Conservation (phyloP, 768 basidiomycete species). For the Galerina marginata region DNA sequence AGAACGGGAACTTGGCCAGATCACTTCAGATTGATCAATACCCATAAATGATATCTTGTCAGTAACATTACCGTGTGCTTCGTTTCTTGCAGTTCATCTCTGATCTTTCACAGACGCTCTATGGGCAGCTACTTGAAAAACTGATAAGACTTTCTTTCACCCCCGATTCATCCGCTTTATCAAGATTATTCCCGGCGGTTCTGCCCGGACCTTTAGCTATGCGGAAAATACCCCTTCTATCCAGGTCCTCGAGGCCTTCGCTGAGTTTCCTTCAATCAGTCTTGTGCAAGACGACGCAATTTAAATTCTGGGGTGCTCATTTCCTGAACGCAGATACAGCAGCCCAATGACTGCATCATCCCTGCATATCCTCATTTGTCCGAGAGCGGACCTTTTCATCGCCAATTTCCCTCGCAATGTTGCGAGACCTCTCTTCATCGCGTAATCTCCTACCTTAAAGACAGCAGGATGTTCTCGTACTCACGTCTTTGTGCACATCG, state of each 20-base stretch:
- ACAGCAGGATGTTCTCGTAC: conserved; percentile 10
- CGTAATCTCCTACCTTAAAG: conserved; percentile 12
- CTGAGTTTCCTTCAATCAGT: conserved; percentile 15
- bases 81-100: conserved; percentile 22
- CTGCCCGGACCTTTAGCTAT: conserved; percentile 28
- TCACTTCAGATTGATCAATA: conserved; percentile 26
- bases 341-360: conserved; percentile 23
- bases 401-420: conserved; percentile 22
- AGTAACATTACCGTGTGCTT: conserved; percentile 21
- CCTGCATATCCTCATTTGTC: conserved; percentile 27
- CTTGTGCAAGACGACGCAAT: conserved; percentile 16
- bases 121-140: conserved; percentile 1
- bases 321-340: conserved; percentile 19
- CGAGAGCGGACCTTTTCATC: conserved; percentile 19
- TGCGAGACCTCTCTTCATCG: conserved; percentile 10
- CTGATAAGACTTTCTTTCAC: conserved; percentile 18
- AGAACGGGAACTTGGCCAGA: conserved; percentile 32
- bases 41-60: conserved; percentile 8
- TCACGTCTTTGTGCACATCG: conserved; percentile 16
- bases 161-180: conserved; percentile 26
- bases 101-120: conserved; percentile 19
- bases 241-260: conserved; percentile 32
- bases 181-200: conserved; percentile 35
- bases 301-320: conserved; percentile 41
- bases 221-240: conserved; percentile 25